Base-by-base conservation (phyloP, 2,329 filamentous ascomycete genomes). In the Myrmaecium sp. region DNA sequence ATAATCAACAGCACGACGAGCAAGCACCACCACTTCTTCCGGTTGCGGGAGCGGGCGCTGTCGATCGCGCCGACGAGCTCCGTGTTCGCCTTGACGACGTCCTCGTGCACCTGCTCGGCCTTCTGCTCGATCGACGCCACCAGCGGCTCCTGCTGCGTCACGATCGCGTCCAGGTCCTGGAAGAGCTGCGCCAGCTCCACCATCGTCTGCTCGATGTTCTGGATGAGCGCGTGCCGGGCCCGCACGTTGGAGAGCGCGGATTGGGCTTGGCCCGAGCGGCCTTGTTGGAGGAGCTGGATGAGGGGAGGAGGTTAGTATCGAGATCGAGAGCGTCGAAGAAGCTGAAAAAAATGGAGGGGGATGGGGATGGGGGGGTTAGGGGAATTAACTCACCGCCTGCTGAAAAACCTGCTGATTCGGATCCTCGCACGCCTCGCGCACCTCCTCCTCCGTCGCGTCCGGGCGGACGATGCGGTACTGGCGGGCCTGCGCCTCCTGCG, bases 11-110 rank as follows among this genome's bases (percentile, higher is more conserved):
- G 40, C n/a, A 64, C 58, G 44, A 94, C 81, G 43, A 75, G 73
- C 39, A 93, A 57, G 62, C 83, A 93, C 50, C 79, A 84, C 84
- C 83, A 94, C 77, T 94, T 94, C 82, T 91, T 92, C 77, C 80
- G 40, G 71, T 69, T 49, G 29, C 47, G 42, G 34, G 37, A 38
- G 28, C 76, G 66, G 6, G 86, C 86, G 39, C 80, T 92, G 33
- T 66, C 64, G 35, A 93, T 78, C 8, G 84, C 84, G n/a, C 67
- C 68, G 20, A 66, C 72, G 32, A 95, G 78, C 52, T 94, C 72
- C 35, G 71, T 66, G 46, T 89, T 94, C 36, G 76, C 86, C 50
- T 89, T 77, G 43, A 76, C 70, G 25, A 94, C 68, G 51, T 95
- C 80, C 31, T 77, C 72, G 25, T 79, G 71, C 20, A 89, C 78